These are phyloP conservation scores for Agmasoma carcini DNA, from an alignment of 371 early-diverging fungal species.

Conservation along the genomic window DNA sequence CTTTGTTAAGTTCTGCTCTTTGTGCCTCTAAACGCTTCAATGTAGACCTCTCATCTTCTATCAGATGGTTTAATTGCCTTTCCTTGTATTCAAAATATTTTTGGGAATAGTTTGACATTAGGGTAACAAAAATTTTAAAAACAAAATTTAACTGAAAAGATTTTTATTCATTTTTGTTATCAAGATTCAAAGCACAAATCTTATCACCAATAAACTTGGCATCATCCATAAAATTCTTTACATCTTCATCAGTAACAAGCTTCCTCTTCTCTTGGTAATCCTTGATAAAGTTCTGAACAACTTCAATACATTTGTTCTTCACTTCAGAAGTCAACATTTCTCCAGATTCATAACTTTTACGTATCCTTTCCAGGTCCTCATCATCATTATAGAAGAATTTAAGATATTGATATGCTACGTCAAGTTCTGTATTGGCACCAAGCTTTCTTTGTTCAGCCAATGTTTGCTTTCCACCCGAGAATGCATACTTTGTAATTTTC, in stretches of 20 bases:
- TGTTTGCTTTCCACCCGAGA: slow-evolving; percentile 82
- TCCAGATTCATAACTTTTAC: slow-evolving; percentile 64
- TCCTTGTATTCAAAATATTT: too few relatives aligned
- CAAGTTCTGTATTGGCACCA: slow-evolving; percentile 89
- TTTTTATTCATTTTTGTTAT: too few relatives aligned
- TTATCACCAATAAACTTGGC: slow-evolving; percentile 22
- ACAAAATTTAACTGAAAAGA: too few relatives aligned
- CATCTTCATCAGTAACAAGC: slow-evolving; percentile 35
- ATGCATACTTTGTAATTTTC: slow-evolving; percentile 89
- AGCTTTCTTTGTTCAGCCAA: slow-evolving; percentile 68
- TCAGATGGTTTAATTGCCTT: too few relatives aligned
- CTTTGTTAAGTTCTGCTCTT: slow-evolving; percentile 76
- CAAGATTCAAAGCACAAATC: too few relatives aligned
- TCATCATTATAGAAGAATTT: slow-evolving; percentile 89
- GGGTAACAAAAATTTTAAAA: too few relatives aligned
- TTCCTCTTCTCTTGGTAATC: slow-evolving; percentile 65
- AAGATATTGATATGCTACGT: slow-evolving; percentile 86
- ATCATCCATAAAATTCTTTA: slow-evolving; percentile 21
- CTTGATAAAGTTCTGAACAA: slow-evolving; percentile 64
- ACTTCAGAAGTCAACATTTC: slow-evolving; percentile 73
- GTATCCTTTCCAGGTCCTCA: slow-evolving; percentile 61
- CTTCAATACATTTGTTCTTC: slow-evolving; percentile 75
- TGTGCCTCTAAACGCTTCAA: slow-evolving; percentile 90
- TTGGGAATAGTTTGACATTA: too few relatives aligned
- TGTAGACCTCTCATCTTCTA: too few relatives aligned